Evolutionary conservation across 805 yeast genomes (phyloP).

Genomic region (Ogataea sp.): DNA sequence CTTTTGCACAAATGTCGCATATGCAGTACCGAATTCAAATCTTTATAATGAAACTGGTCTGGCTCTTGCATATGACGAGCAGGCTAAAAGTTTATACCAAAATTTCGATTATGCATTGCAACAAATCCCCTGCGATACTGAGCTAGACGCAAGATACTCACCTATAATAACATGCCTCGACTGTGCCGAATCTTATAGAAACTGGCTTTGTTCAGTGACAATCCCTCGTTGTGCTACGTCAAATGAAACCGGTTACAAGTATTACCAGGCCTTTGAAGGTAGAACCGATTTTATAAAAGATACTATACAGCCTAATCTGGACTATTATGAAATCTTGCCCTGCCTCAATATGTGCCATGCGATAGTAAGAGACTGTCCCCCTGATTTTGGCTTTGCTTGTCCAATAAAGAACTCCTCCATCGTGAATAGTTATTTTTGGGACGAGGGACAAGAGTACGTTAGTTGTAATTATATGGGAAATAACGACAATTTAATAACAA

Average conservation of each 20-base stretch:
- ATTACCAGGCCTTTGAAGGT: conserved; percentile 40
- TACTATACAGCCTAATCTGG: conserved; percentile 41
- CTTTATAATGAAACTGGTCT: conserved; percentile 18
- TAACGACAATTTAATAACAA: background rate
- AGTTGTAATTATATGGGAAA: conserved; percentile 36
- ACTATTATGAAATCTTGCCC: conserved; percentile 78
- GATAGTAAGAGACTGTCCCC: conserved; percentile 78
- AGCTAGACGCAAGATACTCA: conserved; percentile 58
- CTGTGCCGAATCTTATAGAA: conserved; percentile 62
- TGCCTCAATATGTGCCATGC: conserved; percentile 75
- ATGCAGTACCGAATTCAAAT: conserved; percentile 62
- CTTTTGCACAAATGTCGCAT: conserved; percentile 78
- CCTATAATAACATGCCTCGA: conserved; percentile 67
- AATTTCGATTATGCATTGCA: conserved; percentile 74
- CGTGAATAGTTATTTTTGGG: conserved; percentile 37
- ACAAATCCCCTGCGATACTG: conserved; percentile 68
- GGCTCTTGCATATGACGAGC: conserved; percentile 47
- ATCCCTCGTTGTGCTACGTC: conserved; percentile 77
- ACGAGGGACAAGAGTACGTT: conserved; percentile 14
- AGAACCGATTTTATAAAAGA: conserved; percentile 53
- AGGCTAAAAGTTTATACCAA: conserved; percentile 45
- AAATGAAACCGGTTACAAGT: conserved; percentile 33
- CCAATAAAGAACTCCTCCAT: conserved; percentile 39
- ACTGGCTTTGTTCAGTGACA: conserved; percentile 85
- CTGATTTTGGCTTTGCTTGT: conserved; percentile 66